Percentiles rank a stretch among this genome's conserved stretches.
Evolutionary conservation across 257 asterid species (phyloP).

Genomic region (Paraleonurus japonicus): DNA sequence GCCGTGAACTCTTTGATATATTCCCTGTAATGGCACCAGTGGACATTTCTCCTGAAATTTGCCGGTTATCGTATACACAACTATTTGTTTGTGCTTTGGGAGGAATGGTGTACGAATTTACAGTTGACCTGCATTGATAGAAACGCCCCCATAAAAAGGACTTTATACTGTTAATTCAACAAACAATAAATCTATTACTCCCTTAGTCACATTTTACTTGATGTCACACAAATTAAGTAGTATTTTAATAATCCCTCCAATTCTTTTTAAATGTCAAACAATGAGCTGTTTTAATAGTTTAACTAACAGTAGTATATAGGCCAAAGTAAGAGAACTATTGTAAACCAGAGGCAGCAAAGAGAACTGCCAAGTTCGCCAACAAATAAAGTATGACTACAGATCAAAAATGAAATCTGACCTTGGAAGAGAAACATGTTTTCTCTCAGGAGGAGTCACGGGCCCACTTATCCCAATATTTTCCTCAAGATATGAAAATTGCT

Average conservation of each 20-base stretch:
- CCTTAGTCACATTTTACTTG: background rate
- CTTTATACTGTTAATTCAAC: background rate
- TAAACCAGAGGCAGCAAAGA: constrained; percentile 5
- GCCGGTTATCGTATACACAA: constrained; percentile 47
- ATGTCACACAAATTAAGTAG: background rate
- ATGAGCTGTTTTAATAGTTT: background rate
- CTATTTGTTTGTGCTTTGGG: constrained; percentile 48
- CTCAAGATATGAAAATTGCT: constrained; percentile 85
- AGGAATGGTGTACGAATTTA: constrained; percentile 64
- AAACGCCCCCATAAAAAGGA: background rate
- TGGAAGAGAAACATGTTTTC: constrained; percentile 88
- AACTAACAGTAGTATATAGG: background rate
- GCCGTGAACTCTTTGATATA: constrained; percentile 49
- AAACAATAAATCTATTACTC: background rate
- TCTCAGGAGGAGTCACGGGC: constrained; percentile 68
- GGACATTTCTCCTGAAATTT: constrained; percentile 44
- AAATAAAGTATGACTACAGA: background rate
- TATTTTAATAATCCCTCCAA: background rate
- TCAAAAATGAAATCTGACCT: constrained; percentile 40
- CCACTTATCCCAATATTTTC: constrained; percentile 71
- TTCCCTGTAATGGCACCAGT: constrained; percentile 37
- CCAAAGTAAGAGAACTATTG: background rate
- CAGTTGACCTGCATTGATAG: constrained; percentile 63
- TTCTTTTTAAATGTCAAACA: background rate
- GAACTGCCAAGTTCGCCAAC: background rate